Evolutionary conservation across 352 stramenopile species (phyloP), one percentile per base, ranked within the genome.

Genomic region (Phytophthora lateralis): DNA sequence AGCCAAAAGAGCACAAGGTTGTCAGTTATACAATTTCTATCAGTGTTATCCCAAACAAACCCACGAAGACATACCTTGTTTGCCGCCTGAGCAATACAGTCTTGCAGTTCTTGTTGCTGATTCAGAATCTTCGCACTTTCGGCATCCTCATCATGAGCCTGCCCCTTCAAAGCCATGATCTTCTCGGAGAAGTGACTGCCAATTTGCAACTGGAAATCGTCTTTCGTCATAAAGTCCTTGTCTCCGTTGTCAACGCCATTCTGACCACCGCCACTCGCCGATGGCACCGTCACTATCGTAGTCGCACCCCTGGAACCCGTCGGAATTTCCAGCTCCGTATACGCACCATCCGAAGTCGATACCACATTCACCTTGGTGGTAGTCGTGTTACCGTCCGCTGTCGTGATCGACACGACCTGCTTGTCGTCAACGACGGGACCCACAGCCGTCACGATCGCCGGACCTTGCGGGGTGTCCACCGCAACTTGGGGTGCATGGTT

Each of bases 151-250:
- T 72, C 49, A 0, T 30, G 57, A 1, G 60, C 51, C 29, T 56
- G 24, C 0, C 72, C 44, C 21, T 71, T 41, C 24, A 84, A 21
- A 21, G 53, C 42, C 60, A 67, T 60, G 17, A 59, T 60, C 38
- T 76, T 68, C 10, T 65, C 26, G 0, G 52, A 45, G 41, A 75
- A 86, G 53, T 76, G 63, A 4, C 49, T 32, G 0, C 54, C 47
- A 4, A 86, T 63, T 47, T 69, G 55, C 56, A 74, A 32, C 51
- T 73, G 61, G 52, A 85, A 81, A 38, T 78, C 50, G 8, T 73
- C 62, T 65, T 83, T 84, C 2, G 71, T 74, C 75, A 84, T 84
- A 27, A 66, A 76, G 24, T 63, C n/a, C 18, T 63, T 58, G 48
- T 63, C 32, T 29, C 47, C 30, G 34, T 58, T 57, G 50, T 62